phyloP scores from a whole-genome alignment of 2,329 filamentous ascomycete species.

The Fusarium papillatum region DNA sequence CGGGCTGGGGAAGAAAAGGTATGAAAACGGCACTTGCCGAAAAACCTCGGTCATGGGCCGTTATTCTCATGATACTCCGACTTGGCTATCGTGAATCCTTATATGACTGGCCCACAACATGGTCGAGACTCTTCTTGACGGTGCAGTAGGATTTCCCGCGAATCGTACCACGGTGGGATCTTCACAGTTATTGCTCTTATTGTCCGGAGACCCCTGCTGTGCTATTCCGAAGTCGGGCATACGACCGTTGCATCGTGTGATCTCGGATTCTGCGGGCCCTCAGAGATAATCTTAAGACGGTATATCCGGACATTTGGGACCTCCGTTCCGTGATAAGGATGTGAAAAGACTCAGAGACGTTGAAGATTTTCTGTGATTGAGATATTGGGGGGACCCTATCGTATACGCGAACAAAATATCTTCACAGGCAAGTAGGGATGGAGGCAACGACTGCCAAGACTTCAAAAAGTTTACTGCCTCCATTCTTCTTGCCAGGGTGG shows the following conservation, averaged over 20 bases:
- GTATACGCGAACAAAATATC: neutral
- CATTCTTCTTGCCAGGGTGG: neutral
- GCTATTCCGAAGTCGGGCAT: neutral
- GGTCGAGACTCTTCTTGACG: neutral
- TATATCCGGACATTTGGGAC: neutral
- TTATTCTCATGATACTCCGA: neutral
- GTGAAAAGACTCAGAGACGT: neutral
- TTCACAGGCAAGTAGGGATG: neutral
- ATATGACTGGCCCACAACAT: neutral
- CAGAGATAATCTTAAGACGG: neutral
- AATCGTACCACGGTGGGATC: neutral
- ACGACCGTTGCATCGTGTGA: neutral
- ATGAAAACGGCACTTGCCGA: neutral
- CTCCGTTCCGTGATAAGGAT: neutral
- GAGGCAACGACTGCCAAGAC: neutral
- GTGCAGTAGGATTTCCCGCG: neutral
- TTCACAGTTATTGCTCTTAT: neutral
- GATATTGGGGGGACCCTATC: neutral
- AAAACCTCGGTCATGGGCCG: neutral
- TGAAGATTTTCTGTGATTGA: neutral
- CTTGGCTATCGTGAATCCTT: neutral
- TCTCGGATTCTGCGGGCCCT: neutral
- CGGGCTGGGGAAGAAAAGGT: neutral
- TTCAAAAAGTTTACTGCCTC: neutral
- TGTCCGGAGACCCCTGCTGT: neutral